These are phyloP conservation scores for Leccinum rimulosum DNA, from an alignment of 768 basidiomycete genomes.

Conservation along the genomic window DNA sequence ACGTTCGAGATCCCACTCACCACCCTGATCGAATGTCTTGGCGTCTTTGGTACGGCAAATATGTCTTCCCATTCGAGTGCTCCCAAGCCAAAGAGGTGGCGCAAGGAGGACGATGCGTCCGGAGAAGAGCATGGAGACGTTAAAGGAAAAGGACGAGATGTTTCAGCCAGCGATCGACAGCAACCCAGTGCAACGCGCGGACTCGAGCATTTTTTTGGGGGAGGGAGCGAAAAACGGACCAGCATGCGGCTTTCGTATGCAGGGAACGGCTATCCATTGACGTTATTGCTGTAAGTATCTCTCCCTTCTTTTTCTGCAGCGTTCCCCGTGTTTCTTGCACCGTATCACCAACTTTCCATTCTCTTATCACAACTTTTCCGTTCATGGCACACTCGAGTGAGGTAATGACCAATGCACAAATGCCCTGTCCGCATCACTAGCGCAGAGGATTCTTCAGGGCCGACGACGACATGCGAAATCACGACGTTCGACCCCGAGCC, in stretches of 20 bases:
- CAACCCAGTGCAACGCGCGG: constrained; percentile 10
- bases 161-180: constrained; percentile 17
- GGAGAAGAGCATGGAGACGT: constrained; percentile 38
- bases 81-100: constrained; percentile 48
- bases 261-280: constrained; percentile 76
- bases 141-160: constrained; percentile 28
- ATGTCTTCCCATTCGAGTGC: constrained; percentile 29
- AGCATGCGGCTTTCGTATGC: constrained; percentile 83
- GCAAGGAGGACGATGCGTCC: constrained; percentile 44
- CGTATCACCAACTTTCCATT: neutral
- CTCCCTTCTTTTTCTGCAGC: neutral
- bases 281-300: constrained; percentile 67
- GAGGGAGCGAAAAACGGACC: constrained; percentile 59
- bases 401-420: constrained; percentile 3
- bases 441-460: constrained; percentile 75
- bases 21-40: constrained; percentile 85
- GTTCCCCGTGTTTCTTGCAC: neutral
- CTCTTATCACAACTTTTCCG: neutral
- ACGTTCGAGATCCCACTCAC: constrained; percentile 83
- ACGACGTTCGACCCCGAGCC: constrained; percentile 83
- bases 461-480: constrained; percentile 85
- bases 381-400: constrained; percentile 2
- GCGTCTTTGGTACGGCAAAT: constrained; percentile 84
- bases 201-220: constrained; percentile 61
- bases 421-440: constrained; percentile 34